Percentiles rank a stretch among this genome's conserved stretches.
Evolutionary conservation across 78 protist genomes (phyloP).

Genomic region (Dictyostelium intermedium): DNA sequence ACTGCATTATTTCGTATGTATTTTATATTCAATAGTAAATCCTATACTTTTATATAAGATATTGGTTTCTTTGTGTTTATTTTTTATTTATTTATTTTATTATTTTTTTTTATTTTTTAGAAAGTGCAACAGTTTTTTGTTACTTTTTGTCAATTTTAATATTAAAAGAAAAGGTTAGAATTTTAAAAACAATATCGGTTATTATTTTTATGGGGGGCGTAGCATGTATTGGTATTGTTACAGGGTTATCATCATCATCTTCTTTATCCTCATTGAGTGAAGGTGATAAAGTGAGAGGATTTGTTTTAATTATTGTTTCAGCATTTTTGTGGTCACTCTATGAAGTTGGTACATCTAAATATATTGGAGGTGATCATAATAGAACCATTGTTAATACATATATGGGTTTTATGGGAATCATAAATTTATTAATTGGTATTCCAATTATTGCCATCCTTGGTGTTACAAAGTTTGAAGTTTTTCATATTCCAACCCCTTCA

Average conservation of each 20-base stretch:
- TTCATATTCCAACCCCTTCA: background rate
- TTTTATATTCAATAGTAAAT: no score
- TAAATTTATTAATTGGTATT: background rate
- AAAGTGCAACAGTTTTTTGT: conserved; percentile 31
- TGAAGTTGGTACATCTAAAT: conserved; percentile 46
- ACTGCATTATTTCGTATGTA: conserved; percentile 25
- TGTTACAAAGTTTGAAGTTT: background rate
- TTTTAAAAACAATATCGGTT: conserved; percentile 13
- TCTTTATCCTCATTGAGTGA: background rate
- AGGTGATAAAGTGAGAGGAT: background rate
- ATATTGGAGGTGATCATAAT: background rate
- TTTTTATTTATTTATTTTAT: no score
- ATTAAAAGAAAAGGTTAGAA: conserved; percentile 28
- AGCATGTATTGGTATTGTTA: conserved; percentile 14
- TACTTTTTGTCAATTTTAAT: conserved; percentile 39
- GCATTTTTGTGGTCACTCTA: conserved; percentile 42
- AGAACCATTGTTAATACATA: conserved; percentile 56
- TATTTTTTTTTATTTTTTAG: background rate
- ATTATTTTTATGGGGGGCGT: conserved; percentile 41
- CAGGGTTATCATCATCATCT: background rate
- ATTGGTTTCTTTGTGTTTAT: background rate
- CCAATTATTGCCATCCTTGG: background rate
- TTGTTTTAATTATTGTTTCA: conserved; percentile 21
- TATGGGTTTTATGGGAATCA: conserved; percentile 2
- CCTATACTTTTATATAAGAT: no score